These are phyloP conservation scores for Termitomyces sp. DNA, from an alignment of 768 basidiomycete species.

Conservation along the genomic window DNA sequence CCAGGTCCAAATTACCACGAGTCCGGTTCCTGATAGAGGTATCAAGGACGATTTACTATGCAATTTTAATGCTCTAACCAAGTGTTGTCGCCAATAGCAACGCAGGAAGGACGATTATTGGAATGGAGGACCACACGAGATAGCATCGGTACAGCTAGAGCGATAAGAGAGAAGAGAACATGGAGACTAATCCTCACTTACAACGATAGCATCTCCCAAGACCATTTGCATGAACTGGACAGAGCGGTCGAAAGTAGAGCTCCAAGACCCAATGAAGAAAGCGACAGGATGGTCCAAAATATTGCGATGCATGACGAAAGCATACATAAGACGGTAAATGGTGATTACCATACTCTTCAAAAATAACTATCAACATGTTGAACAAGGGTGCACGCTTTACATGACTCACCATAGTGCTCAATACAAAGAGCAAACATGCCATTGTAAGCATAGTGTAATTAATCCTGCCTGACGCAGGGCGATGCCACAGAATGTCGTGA, in stretches of 20 bases:
- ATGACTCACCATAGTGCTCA: neutral
- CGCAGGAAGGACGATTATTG: neutral
- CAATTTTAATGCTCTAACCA: neutral
- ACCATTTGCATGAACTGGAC: neutral
- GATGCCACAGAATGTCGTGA: neutral
- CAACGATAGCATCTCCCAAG: neutral
- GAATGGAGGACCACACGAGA: neutral
- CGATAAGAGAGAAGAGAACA: neutral
- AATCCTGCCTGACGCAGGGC: neutral
- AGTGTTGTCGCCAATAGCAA: neutral
- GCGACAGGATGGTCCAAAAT: neutral
- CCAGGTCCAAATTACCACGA: neutral
- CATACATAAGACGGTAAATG: neutral
- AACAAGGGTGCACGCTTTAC: too few relatives aligned
- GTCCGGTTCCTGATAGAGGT: neutral
- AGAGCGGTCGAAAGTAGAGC: neutral
- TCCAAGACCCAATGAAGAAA: neutral
- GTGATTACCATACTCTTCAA: neutral
- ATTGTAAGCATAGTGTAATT: neutral
- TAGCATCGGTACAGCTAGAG: neutral
- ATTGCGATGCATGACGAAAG: neutral
- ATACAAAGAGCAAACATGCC: neutral
- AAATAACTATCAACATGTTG: neutral
- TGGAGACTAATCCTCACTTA: neutral
- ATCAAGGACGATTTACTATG: neutral